Conservation (phyloP, 1,284 basidiomycete genomes). For the Athelia sp. region DNA sequence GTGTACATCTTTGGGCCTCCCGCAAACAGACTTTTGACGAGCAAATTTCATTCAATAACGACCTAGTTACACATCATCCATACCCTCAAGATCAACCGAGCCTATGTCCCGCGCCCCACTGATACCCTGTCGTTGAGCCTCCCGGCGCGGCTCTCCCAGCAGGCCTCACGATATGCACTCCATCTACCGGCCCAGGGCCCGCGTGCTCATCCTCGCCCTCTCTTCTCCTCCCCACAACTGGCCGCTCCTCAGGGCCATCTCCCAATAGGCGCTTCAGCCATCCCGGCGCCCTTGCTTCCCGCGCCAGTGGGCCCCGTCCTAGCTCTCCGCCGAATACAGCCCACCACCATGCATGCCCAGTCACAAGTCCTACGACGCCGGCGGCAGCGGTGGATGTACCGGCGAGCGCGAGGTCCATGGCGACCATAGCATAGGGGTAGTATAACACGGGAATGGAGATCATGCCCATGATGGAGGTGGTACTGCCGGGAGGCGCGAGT, state of each 20-base stretch:
- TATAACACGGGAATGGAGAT: constrained; percentile 67
- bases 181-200: not conserved
- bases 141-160: not conserved
- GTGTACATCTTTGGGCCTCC: too few relatives aligned
- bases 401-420: constrained; percentile 62
- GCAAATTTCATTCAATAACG: too few relatives aligned
- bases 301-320: not conserved
- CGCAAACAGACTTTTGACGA: too few relatives aligned
- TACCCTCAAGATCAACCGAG: too few relatives aligned
- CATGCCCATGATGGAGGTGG: constrained; percentile 73
- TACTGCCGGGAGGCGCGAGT: constrained; percentile 59
- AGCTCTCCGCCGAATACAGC: constrained; percentile 13
- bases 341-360: constrained; percentile 82
- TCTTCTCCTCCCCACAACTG: not conserved
- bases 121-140: not conserved
- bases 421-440: constrained; percentile 73
- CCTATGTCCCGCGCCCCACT: not conserved
- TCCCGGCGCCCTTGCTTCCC: not conserved
- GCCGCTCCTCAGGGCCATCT: not conserved
- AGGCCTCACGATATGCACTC: not conserved
- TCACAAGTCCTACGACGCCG: constrained; percentile 64
- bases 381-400: constrained; percentile 56
- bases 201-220: not conserved
- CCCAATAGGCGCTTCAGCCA: not conserved
- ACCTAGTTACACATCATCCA: too few relatives aligned